These are phyloP conservation scores for Yarrowia bubula DNA, from an alignment of 805 yeast species.

Conservation along the genomic window DNA sequence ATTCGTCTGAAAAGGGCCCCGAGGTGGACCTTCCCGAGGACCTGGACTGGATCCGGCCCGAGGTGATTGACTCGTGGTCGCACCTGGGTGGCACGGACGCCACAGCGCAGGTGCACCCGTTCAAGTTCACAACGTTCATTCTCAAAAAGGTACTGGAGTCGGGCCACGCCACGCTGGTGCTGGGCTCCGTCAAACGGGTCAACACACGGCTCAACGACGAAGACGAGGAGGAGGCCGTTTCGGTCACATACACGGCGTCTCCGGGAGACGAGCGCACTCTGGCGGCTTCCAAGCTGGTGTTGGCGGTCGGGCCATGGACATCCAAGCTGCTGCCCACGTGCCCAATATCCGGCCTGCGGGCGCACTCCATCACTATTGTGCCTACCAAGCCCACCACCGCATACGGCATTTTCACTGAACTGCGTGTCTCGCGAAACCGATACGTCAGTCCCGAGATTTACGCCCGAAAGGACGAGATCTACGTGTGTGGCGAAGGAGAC, in stretches of 20 bases:
- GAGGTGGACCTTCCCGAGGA: conserved; percentile 51
- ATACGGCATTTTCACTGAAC: conserved; percentile 89
- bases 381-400: conserved; percentile 85
- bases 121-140: conserved; percentile 82
- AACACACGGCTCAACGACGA: conserved; percentile 16
- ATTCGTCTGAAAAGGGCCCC: conserved; percentile 22
- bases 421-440: conserved; percentile 53
- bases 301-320: conserved; percentile 97
- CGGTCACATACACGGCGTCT: conserved; percentile 37
- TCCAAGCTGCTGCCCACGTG: conserved; percentile 85
- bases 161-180: conserved; percentile 77
- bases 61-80: conserved; percentile 68
- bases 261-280: conserved; percentile 37
- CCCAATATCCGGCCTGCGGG: conserved; percentile 90
- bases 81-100: conserved; percentile 78
- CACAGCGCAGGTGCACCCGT: conserved; percentile 97
- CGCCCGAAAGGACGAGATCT: conserved; percentile 92
- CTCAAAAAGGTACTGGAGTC: conserved; percentile 75
- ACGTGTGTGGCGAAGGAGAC: conserved; percentile 97
- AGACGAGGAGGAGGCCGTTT: conserved; percentile 48
- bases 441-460: conserved; percentile 91
- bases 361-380: conserved; percentile 88
- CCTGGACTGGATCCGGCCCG: conserved; percentile 68
- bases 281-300: conserved; percentile 70
- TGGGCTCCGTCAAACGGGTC: conserved; percentile 79